Evolutionary conservation across 306 rosid genomes (phyloP), one percentile per base, ranked within the genome.

Genomic region (Glycyrrhiza uralensis): DNA sequence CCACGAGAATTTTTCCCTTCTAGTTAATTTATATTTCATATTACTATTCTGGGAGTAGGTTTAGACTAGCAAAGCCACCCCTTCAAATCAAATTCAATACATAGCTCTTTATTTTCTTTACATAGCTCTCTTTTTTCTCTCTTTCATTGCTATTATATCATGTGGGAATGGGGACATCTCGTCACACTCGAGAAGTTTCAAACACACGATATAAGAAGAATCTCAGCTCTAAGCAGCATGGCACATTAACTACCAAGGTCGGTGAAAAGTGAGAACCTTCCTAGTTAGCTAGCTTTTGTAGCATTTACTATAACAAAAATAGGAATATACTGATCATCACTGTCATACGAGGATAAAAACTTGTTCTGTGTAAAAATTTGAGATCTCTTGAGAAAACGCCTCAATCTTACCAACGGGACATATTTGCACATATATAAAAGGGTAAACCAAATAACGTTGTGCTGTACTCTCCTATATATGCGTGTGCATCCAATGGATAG

Each of bases 21-120:
- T 81, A 45, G 57, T 83, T 82, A 62, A 56, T 82, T 82, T 72
- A 32, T 17, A 51, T 55, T 66, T 23, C 32, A 68, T 61, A 1
- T 69, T 75, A 45, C 81, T 75, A 62, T 52, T 61, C 69, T 75
- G 36, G 61, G 58, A 44, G 14, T 33, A 33, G 69, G 50, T 76
- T 75, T 62, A 70, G 66, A 71, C 74, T 76, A 36, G 46, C 74
- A 60, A 36, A 72, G 75, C 32, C 54, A 78, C 78, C 71, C 59
- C 86, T 73, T 69, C 24, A 84, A 80, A 41, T 69, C 24, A 84
- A 80, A 41, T 77, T 75, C 81, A 61, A 68, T 58, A 68, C 71
- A 72, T 57, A 64, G 80, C 36, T 46, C 52, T 45, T n/a, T 57
- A 20, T 2, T 7, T 38, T 24, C 7, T 29, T 49, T 58, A 30